Conservation (phyloP, 2,329 filamentous ascomycete genomes). For the Fusarium foetens region DNA sequence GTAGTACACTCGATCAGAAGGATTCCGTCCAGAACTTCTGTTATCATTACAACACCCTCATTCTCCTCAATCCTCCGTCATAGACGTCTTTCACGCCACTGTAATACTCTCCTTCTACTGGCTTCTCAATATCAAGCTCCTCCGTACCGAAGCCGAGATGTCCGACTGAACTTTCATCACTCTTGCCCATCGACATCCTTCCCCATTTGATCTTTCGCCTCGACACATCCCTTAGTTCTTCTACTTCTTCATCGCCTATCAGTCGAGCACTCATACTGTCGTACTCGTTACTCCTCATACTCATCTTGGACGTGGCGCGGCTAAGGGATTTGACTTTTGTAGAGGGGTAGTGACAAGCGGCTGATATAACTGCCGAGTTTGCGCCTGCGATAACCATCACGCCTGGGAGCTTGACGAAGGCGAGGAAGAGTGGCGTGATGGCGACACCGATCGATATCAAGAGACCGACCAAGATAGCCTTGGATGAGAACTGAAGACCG, state of each 20-base stretch:
- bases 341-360: conserved; percentile 25
- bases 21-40: neutral
- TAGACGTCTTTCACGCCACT: conserved; percentile 3
- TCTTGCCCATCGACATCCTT: conserved; percentile 12
- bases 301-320: neutral
- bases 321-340: neutral
- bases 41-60: neutral
- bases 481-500: conserved; percentile 23
- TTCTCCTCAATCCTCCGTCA: neutral
- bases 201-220: conserved; percentile 29
- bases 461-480: conserved; percentile 16
- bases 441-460: conserved; percentile 6
- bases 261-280: neutral
- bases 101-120: conserved; percentile 30
- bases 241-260: conserved; percentile 4
- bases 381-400: conserved; percentile 25
- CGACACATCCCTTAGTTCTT: neutral
- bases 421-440: conserved; percentile 6
- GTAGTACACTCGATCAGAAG: neutral
- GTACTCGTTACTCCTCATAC: neutral
- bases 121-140: conserved; percentile 14
- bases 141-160: conserved; percentile 33
- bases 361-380: conserved; percentile 32
- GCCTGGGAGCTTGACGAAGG: conserved; percentile 19
- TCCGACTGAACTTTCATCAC: conserved; percentile 9